Evolutionary conservation across 1,284 basidiomycete species (phyloP).

Genomic region (Gymnopus androsaceus): DNA sequence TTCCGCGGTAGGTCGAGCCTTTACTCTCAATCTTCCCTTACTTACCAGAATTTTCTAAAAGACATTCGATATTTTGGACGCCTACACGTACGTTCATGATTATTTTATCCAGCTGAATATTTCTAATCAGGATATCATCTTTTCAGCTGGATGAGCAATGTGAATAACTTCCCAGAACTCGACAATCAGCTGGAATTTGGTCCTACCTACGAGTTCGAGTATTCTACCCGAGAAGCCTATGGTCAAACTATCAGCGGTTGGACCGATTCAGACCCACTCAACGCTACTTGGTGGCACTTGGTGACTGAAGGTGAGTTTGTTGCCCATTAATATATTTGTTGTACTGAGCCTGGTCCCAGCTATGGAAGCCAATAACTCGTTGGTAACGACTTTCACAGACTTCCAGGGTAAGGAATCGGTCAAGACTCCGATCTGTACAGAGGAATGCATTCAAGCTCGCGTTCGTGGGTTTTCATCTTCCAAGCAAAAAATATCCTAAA

Average conservation of each 20-base stretch:
- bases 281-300: slow-evolving; percentile 83
- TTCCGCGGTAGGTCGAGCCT: slow-evolving; percentile 53
- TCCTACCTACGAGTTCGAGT: slow-evolving; percentile 68
- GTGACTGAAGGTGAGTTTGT: slow-evolving; percentile 67
- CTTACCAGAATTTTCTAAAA: slow-evolving; percentile 27
- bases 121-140: not conserved
- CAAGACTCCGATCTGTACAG: slow-evolving; percentile 56
- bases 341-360: slow-evolving; percentile 34
- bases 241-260: slow-evolving; percentile 62
- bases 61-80: slow-evolving; percentile 76
- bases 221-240: slow-evolving; percentile 71
- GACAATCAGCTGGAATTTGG: slow-evolving; percentile 58
- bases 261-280: slow-evolving; percentile 69
- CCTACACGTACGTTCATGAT: slow-evolving; percentile 60
- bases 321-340: not conserved
- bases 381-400: slow-evolving; percentile 66
- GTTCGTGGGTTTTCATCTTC: too few relatives aligned
- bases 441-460: slow-evolving; percentile 59
- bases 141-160: slow-evolving; percentile 63
- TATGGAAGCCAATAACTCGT: slow-evolving; percentile 60
- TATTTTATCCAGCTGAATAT: not conserved
- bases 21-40: not conserved
- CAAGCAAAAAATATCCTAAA: too few relatives aligned
- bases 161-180: slow-evolving; percentile 55
- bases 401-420: slow-evolving; percentile 74